Conservation (phyloP, 2,329 filamentous ascomycete genomes). For the Arthrobotrys musiformis region DNA sequence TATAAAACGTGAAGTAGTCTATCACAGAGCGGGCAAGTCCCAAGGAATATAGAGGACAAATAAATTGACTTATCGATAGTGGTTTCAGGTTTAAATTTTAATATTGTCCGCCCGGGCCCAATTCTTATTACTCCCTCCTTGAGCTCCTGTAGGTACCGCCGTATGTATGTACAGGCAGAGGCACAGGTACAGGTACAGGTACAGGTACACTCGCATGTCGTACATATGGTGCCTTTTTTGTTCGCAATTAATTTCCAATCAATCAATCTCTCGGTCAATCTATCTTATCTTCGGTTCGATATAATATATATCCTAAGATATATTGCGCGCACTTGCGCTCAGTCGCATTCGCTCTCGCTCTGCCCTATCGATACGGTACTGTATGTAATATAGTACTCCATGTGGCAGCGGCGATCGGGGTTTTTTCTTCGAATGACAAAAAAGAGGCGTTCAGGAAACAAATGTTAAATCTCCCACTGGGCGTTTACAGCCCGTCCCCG, state of each 20-base stretch:
- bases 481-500: slow-evolving; percentile 6
- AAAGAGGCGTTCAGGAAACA: slow-evolving; percentile 2
- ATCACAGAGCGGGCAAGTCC: neutral
- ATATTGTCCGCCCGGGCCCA: slow-evolving; percentile 7
- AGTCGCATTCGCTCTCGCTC: neutral
- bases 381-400: neutral
- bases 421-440: no score
- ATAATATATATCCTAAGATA: no score
- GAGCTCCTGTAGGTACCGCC: neutral
- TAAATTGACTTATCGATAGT: neutral
- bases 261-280: neutral
- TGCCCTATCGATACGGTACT: neutral
- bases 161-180: no score
- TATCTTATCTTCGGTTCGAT: slow-evolving; percentile 4
- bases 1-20: neutral
- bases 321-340: slow-evolving; percentile 7
- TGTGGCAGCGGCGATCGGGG: neutral
- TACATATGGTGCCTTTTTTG: neutral
- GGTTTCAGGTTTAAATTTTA: slow-evolving; percentile 1
- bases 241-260: neutral
- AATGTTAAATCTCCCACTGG: slow-evolving; percentile 4
- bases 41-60: no score
- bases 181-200: no score
- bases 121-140: neutral
- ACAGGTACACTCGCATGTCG: no score